Conservation (phyloP, 306 rosid genomes). For the Glycine tomentella region DNA sequence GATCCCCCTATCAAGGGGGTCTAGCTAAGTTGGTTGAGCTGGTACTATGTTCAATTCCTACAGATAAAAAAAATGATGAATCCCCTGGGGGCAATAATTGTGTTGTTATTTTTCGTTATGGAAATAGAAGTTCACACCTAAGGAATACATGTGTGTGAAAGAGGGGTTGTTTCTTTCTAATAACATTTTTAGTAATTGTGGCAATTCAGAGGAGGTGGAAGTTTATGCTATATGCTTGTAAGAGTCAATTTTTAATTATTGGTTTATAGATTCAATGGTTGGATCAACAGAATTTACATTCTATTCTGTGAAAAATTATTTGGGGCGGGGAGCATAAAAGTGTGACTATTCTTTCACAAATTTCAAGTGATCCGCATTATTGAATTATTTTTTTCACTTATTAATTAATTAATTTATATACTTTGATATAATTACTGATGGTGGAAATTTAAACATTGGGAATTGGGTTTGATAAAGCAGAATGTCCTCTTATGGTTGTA, state of each 20-base stretch:
- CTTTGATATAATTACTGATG: constrained; percentile 2
- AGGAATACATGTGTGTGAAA: background rate
- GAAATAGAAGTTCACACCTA: background rate
- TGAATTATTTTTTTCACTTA: background rate
- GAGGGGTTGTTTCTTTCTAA: background rate
- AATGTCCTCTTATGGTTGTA: constrained; percentile 5
- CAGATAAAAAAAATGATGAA: no score
- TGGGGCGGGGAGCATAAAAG: no score
- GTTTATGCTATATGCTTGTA: background rate
- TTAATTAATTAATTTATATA: background rate
- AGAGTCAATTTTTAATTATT: background rate
- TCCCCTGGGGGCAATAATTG: background rate
- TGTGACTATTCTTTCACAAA: background rate
- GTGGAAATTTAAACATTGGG: background rate
- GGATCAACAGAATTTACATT: background rate
- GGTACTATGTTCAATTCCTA: no score
- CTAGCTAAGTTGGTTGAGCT: no score
- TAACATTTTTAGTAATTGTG: background rate
- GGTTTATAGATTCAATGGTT: background rate
- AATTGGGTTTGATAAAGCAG: constrained; percentile 13
- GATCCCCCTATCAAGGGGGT: background rate
- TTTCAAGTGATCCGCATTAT: background rate
- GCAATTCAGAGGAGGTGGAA: background rate
- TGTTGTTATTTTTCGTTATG: background rate
- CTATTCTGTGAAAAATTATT: background rate